Percentiles rank a stretch among this genome's conserved stretches.
phyloP scores from a whole-genome alignment of 805 yeast species.

The Priceomyces medius region DNA sequence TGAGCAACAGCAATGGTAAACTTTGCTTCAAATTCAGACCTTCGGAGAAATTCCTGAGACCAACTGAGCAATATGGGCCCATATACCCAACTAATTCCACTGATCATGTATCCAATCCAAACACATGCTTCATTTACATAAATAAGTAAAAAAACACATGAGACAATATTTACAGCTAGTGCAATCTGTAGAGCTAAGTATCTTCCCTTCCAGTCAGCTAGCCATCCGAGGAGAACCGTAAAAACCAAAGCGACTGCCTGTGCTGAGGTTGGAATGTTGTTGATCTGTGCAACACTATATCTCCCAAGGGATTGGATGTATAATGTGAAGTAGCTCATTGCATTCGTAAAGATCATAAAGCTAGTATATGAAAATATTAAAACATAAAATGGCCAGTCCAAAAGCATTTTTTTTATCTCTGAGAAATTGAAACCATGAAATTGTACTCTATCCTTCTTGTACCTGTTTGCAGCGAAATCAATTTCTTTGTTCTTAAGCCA shows the following conservation, averaged over 20 bases:
- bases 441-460: conserved; percentile 3
- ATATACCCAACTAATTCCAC: conserved; percentile 8
- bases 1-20: conserved; percentile 5
- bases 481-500: conserved; percentile 15
- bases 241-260: conserved; percentile 5
- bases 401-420: conserved; percentile 4
- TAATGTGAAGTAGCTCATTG: conserved; percentile 15
- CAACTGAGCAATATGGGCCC: conserved; percentile 7
- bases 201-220: conserved; percentile 8
- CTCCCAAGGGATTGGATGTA: conserved; percentile 25
- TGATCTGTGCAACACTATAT: conserved; percentile 23
- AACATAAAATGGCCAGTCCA: conserved; percentile 8
- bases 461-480: conserved; percentile 7
- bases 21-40: conserved; percentile 7
- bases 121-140: conserved; percentile 3
- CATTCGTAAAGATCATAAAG: conserved; percentile 8
- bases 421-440: conserved; percentile 4
- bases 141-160: conserved; percentile 7
- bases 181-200: conserved; percentile 6
- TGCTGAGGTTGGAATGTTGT: conserved; percentile 28
- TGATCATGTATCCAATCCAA: conserved; percentile 7
- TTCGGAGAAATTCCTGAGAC: conserved; percentile 8
- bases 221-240: conserved; percentile 6
- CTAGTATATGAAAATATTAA: conserved; percentile 6
- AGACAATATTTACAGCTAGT: conserved; percentile 2